Evolutionary conservation across 2,329 filamentous ascomycete species (phyloP).

Genomic region (Diaporthe caulivora): DNA sequence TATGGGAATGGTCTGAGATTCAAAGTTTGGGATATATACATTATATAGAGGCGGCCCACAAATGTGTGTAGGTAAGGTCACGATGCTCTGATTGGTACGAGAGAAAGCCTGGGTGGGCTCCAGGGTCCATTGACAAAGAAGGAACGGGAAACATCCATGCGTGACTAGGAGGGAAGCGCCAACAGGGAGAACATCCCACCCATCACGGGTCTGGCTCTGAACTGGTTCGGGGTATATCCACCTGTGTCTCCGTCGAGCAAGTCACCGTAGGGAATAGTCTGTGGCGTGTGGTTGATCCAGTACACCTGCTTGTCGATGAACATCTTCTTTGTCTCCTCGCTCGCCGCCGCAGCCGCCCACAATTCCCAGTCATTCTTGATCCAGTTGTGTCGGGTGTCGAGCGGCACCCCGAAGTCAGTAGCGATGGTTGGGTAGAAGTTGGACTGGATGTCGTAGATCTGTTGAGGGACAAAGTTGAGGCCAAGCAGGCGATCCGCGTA

Average conservation of each 20-base stretch:
- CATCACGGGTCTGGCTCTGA: conserved; percentile 83
- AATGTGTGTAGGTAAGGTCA: background rate
- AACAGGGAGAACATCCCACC: conserved; percentile 86
- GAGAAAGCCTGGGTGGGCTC: background rate
- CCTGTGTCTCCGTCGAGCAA: conserved; percentile 80
- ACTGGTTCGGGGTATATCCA: conserved; percentile 74
- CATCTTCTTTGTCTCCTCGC: conserved; percentile 68
- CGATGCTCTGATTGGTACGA: background rate
- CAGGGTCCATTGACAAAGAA: background rate
- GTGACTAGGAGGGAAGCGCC: conserved; percentile 61
- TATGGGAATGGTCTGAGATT: background rate
- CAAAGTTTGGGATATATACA: background rate
- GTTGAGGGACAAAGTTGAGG: conserved; percentile 80
- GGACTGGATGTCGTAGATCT: conserved; percentile 83
- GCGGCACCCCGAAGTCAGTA: conserved; percentile 82
- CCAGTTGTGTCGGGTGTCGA: conserved; percentile 85
- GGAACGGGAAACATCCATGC: background rate
- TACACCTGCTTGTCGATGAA: conserved; percentile 77
- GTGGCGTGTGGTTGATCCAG: conserved; percentile 72
- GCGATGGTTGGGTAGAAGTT: conserved; percentile 80
- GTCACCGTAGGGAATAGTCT: conserved; percentile 79
- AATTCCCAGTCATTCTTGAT: conserved; percentile 92
- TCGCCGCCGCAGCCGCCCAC: conserved; percentile 82
- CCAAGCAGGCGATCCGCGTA: conserved; percentile 83
- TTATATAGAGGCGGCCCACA: background rate